Base-by-base conservation (phyloP, 2,329 filamentous ascomycete species). In the Diaporthe sp. region DNA sequence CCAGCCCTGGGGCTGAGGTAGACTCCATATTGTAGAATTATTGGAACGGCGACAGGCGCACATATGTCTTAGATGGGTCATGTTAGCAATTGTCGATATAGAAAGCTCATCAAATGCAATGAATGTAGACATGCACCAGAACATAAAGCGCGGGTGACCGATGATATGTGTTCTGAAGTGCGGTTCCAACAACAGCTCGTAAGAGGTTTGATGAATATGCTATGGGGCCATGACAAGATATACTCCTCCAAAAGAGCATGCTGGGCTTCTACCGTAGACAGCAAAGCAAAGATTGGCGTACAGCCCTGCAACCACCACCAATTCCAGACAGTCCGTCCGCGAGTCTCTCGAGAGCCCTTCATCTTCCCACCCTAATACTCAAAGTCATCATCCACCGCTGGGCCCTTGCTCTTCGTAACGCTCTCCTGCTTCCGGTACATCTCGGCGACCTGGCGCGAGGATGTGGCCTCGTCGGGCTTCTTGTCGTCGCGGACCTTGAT, bases 391-490 rank as follows among this genome's bases (percentile, higher is more conserved):
- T 99, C 97, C 73, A 96, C 96, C 65, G 93, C 89, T 5, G 95
- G 94, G 0, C 93, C 94, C 87, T 98, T 98, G 75, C 88, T 95
- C 88, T 97, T 97, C 17, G 91, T 87, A 70, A 98, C 95, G 79
- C 93, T 94, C 87, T 98, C 96, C 87, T 99, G 97, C 86, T 94
- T 96, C 79, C 93, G 90, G 86, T 98, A 99, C 96, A 99, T 98
- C 84, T 98, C 97, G 0, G 95, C 96, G 68, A 99, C 94, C 85
- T 97, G 94, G 70, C 92, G 89, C 77, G 92, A 95, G 47, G 90
- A 93, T 53, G 95, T 98, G 20, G 97, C 97, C 86, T 96, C 90
- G 77, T 98, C 96, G 0, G 95, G 92, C 86, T 98, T 98, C 90
- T 99, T 99, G 83, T 99, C 97, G 76, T 98, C 96, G 76, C 97